Conservation (phyloP, 1,139 yeast genomes). For the Yamadazyma spencermartinsiae region DNA sequence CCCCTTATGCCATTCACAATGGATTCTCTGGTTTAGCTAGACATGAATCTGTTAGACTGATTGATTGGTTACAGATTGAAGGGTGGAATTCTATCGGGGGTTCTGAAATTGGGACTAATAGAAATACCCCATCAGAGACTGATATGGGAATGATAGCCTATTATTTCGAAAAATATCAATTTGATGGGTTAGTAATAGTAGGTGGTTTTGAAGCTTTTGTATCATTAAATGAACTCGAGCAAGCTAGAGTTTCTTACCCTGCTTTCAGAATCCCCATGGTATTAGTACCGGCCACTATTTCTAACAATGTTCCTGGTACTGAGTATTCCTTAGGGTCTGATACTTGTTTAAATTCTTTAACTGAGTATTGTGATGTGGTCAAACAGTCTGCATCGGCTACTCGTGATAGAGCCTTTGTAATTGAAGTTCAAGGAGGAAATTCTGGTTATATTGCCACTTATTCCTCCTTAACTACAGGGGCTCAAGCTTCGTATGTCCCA, state of each 20-base stretch:
- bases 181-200: conserved; percentile 72
- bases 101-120: conserved; percentile 79
- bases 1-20: conserved; percentile 69
- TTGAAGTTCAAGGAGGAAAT: conserved; percentile 97
- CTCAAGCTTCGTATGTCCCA: conserved; percentile 90
- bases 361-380: conserved; percentile 90
- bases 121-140: conserved; percentile 64
- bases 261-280: conserved; percentile 78
- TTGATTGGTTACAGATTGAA: conserved; percentile 69
- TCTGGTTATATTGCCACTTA: conserved; percentile 90
- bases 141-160: conserved; percentile 76
- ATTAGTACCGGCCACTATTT: conserved; percentile 82
- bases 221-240: conserved; percentile 66
- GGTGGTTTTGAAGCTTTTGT: conserved; percentile 84
- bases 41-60: conserved; percentile 64
- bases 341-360: conserved; percentile 88
- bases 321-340: conserved; percentile 93
- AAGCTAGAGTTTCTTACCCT: conserved; percentile 64
- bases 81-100: conserved; percentile 79
- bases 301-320: conserved; percentile 98
- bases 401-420: conserved; percentile 91
- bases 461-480: conserved; percentile 89
- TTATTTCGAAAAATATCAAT: conserved; percentile 68
- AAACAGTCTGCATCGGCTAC: conserved; percentile 95
- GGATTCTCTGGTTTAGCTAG: conserved; percentile 79